Base-by-base conservation (phyloP, 1,284 basidiomycete genomes). In the Psilocybe mexicana region DNA sequence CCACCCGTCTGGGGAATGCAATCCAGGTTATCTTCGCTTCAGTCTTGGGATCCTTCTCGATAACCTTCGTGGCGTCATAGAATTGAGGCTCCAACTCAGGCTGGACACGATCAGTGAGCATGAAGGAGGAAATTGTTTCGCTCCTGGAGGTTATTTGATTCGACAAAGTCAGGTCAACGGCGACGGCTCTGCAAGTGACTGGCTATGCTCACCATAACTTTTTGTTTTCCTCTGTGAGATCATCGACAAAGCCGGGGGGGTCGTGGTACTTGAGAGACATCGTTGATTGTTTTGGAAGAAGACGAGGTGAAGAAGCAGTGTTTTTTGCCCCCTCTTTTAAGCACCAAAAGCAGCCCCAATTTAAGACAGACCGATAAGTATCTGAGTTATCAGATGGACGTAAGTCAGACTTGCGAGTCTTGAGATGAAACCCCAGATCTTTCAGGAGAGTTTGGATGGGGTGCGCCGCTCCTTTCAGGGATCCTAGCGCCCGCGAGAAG, bases 201-300 rank as follows among this genome's bases (percentile, higher is more conserved):
- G 10, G 6, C 33, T 26, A 28, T 14, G 12, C 38, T 6, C 23
- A 35, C 51, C 51, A 52, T 43, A 43, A 3, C 5, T 43, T 43
- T 28, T 44, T 52, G 42, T 52, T 52, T 10, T 23, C 51, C 12
- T 33, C 40, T 23, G 51, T 52, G 42, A 52, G 51, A 30, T 52
- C 51, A n/a, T 52, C 40, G 25, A 43, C 38, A 24, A 52, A 52
- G n/a, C 51, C 51, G 25, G 51, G 51, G 7, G 51, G 40, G 23
- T 52, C 40, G 14, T 52, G 51, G 42, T 33, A 48, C 30, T 48
- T 3, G n/a, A 48, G 30, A 48, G 46, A 48, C 46, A 48, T 48
- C 12, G 11, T 3, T 6, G 12, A 30, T 7, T 48, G 28, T 18
- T 28, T 14, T 35, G 18, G 28, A 35, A 10, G 28, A 33, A 33